phyloP scores from a whole-genome alignment of 2,329 filamentous ascomycete species.

The Cadophora sp. region DNA sequence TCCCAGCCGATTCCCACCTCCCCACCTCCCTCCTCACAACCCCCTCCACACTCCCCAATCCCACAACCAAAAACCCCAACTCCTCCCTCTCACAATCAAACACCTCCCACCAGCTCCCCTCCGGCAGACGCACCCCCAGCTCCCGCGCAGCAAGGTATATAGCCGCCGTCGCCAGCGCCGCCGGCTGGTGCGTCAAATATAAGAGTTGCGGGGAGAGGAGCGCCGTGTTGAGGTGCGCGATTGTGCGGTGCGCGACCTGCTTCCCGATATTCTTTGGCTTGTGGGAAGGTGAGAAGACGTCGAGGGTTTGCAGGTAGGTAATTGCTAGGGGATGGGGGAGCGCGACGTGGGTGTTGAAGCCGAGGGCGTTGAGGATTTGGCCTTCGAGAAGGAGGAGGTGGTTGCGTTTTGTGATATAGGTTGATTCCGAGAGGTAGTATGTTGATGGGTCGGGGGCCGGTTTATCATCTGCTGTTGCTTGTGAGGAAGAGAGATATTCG shows the following conservation, averaged over 20 bases:
- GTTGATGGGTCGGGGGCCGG: slow-evolving; percentile 50
- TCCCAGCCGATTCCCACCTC: slow-evolving; percentile 38
- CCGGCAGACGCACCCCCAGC: slow-evolving; percentile 76
- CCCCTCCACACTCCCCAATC: slow-evolving; percentile 77
- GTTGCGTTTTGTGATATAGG: slow-evolving; percentile 69
- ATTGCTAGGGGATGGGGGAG: slow-evolving; percentile 87
- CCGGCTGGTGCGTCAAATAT: slow-evolving; percentile 91
- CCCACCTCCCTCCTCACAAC: slow-evolving; percentile 46
- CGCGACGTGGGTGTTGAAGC: slow-evolving; percentile 84
- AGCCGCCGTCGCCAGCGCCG: slow-evolving; percentile 82
- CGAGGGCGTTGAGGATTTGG: slow-evolving; percentile 75
- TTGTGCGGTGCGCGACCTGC: slow-evolving; percentile 66
- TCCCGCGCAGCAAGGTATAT: slow-evolving; percentile 91
- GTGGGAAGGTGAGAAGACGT: slow-evolving; percentile 57
- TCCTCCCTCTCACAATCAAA: slow-evolving; percentile 97
- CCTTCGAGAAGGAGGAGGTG: slow-evolving; percentile 78
- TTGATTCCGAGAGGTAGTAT: slow-evolving; percentile 76
- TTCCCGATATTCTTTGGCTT: slow-evolving; percentile 44
- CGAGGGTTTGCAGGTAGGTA: slow-evolving; percentile 91
- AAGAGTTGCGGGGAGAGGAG: slow-evolving; percentile 87
- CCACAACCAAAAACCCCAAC: slow-evolving; percentile 89
- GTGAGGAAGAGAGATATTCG: slow-evolving; percentile 47
- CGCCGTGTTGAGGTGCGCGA: slow-evolving; percentile 85
- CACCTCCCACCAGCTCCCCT: slow-evolving; percentile 94
- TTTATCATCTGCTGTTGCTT: not conserved